Conservation (phyloP, 768 basidiomycete species). For the Xanthoconium stramineum region DNA sequence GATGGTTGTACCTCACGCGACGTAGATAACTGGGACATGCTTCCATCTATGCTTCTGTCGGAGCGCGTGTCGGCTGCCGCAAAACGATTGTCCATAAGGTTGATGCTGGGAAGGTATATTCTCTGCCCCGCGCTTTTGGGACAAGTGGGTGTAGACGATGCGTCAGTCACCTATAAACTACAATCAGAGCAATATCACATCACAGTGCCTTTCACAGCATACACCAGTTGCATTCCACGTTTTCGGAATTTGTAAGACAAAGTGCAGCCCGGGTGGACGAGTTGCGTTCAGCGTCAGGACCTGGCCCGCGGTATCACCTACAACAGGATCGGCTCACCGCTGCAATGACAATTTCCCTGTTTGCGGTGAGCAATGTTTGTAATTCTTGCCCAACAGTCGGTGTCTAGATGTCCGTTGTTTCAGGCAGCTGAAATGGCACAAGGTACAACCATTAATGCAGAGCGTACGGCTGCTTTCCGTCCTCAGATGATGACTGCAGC, state of each 20-base stretch:
- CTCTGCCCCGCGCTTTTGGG: slow-evolving; percentile 39
- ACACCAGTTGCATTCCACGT: slow-evolving; percentile 9
- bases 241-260: slow-evolving; percentile 22
- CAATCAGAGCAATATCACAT: neutral
- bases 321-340: slow-evolving; percentile 29
- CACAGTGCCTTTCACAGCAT: slow-evolving; percentile 7
- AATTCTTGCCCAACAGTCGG: neutral
- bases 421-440: slow-evolving; percentile 23
- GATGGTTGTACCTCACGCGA: slow-evolving; percentile 10
- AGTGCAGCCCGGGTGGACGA: slow-evolving; percentile 15
- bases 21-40: slow-evolving; percentile 52
- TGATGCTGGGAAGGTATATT: slow-evolving; percentile 56
- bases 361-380: slow-evolving; percentile 28
- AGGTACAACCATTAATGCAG: neutral
- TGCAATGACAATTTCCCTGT: slow-evolving; percentile 37
- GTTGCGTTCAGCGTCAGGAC: slow-evolving; percentile 2
- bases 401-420: neutral
- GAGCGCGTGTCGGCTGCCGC: slow-evolving; percentile 55
- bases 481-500: slow-evolving; percentile 46
- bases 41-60: slow-evolving; percentile 46
- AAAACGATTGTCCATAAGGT: slow-evolving; percentile 52
- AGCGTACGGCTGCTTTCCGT: slow-evolving; percentile 30
- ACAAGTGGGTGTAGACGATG: slow-evolving; percentile 9
- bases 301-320: slow-evolving; percentile 7
- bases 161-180: slow-evolving; percentile 15